Percentiles rank a stretch among this genome's conserved stretches.
Conservation (phyloP, 2,329 filamentous ascomycete species). For the Botrytis porri region DNA sequence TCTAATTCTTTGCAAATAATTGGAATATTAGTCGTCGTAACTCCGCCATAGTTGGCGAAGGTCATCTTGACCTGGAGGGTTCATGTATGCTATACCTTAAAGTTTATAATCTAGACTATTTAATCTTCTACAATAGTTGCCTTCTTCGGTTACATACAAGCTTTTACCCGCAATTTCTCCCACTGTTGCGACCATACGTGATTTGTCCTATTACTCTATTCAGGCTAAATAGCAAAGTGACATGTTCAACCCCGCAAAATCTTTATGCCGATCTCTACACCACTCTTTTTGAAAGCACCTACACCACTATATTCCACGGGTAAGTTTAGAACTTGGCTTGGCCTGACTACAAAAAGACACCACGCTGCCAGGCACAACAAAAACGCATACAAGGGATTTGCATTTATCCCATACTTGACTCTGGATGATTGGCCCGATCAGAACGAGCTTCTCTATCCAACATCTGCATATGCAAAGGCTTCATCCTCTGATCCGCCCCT, state of each 20-base stretch:
- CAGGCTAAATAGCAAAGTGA: slow-evolving; percentile 30
- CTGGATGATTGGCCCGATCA: not conserved
- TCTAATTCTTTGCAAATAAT: not conserved
- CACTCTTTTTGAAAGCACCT: not conserved
- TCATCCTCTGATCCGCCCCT: not conserved
- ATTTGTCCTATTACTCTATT: slow-evolving; percentile 19
- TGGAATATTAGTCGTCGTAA: not conserved
- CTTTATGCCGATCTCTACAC: slow-evolving; percentile 30
- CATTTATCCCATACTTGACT: not conserved
- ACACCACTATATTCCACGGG: not conserved
- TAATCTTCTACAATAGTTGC: not conserved
- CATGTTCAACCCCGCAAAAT: slow-evolving; percentile 32
- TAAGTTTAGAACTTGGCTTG: slow-evolving; percentile 1
- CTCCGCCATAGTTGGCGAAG: slow-evolving; percentile 12
- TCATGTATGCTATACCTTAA: not conserved
- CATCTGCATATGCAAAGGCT: not conserved
- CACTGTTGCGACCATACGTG: not conserved
- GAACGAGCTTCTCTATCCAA: not conserved
- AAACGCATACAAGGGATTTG: not conserved
- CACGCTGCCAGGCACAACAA: slow-evolving; percentile 2
- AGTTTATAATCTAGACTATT: not conserved
- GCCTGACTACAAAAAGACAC: not conserved
- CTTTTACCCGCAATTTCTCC: not conserved
- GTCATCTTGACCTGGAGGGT: not conserved
- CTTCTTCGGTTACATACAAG: not conserved